These are phyloP conservation scores for Effrenium voratum DNA, from an alignment of 73 alveolate species.

Conservation along the genomic window DNA sequence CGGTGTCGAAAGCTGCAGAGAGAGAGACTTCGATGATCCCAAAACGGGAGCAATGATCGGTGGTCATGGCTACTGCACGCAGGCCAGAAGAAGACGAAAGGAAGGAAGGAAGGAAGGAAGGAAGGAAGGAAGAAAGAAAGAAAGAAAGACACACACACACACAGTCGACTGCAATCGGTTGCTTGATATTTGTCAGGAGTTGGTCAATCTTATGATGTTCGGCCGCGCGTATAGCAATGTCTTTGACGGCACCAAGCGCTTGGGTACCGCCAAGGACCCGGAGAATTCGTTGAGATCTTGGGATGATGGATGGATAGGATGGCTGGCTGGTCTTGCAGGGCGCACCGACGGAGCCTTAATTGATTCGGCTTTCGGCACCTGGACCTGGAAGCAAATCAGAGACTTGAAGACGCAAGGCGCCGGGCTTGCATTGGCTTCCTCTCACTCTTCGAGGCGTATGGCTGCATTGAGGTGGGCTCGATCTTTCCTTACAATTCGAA, in stretches of 20 bases:
- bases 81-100: too few species aligned
- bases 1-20: conserved; percentile 52
- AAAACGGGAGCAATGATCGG: conserved; percentile 68
- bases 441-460: conserved; percentile 95
- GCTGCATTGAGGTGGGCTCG: conserved; percentile 89
- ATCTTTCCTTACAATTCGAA: not conserved
- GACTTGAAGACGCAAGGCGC: too few species aligned
- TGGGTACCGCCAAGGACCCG: conserved; percentile 93
- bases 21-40: conserved; percentile 81
- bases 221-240: conserved; percentile 96
- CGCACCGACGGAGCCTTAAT: conserved; percentile 44
- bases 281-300: not conserved
- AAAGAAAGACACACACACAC: too few species aligned
- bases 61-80: conserved; percentile 91
- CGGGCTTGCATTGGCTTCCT: conserved; percentile 94
- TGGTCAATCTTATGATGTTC: conserved; percentile 73
- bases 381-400: too few species aligned
- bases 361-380: too few species aligned
- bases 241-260: conserved; percentile 95
- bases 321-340: conserved; percentile 95
- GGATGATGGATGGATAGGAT: not conserved
- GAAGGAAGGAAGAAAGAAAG: too few species aligned
- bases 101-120: too few species aligned
- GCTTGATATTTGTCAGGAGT: not conserved
- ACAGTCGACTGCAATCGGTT: too few species aligned